phyloP scores from a whole-genome alignment of 2,329 filamentous ascomycete species.

The Tolypocladium nubicola region DNA sequence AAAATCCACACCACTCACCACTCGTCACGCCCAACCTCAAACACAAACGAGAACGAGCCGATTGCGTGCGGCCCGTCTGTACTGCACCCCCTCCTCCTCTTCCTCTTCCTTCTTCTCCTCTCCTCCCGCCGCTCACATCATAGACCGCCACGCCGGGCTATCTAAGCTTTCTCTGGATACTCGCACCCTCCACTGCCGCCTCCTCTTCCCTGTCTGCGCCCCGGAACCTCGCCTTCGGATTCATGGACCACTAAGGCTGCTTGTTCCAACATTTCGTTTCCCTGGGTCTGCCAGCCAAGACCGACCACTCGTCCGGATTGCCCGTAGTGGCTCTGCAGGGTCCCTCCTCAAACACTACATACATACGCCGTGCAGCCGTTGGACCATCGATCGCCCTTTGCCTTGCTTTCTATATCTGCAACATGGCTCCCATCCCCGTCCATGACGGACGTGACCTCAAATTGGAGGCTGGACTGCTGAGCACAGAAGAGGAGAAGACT shows the following conservation, averaged over 20 bases:
- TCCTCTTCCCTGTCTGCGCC: not conserved
- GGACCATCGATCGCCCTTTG: not conserved
- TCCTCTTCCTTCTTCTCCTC: not conserved
- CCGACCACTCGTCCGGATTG: not conserved
- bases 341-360: not conserved
- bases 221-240: not conserved
- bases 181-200: not conserved
- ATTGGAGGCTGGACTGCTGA: constrained; percentile 13
- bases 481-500: constrained; percentile 13
- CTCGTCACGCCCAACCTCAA: not conserved
- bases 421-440: constrained; percentile 7
- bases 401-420: not conserved
- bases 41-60: not conserved
- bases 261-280: not conserved
- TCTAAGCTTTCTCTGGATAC: not conserved
- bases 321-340: not conserved
- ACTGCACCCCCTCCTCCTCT: not conserved
- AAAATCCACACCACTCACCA: not conserved
- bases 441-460: constrained; percentile 3
- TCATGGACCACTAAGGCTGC: not conserved
- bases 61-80: not conserved
- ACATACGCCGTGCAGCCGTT: not conserved
- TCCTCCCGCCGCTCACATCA: not conserved
- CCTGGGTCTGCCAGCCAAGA: not conserved
- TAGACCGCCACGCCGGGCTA: not conserved